Conservation (phyloP, 257 asterid genomes). For the Salvia rosmarinus region DNA sequence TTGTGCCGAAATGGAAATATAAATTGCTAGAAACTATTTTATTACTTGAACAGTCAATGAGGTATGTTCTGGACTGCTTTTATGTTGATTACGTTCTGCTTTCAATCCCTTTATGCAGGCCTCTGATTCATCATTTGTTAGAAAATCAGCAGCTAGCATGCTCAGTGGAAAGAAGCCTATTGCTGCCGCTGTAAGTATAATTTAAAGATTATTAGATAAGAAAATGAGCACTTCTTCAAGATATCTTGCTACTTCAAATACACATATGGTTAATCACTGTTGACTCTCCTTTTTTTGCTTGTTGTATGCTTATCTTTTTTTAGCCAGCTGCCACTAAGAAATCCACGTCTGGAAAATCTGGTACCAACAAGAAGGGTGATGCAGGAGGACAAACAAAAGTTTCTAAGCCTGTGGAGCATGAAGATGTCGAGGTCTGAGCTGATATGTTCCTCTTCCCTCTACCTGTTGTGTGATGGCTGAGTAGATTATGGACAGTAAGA, state of each 20-base stretch:
- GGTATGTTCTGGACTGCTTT: conserved; percentile 12
- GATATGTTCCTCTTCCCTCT: conserved; percentile 1
- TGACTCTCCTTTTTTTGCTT: conserved; percentile 20
- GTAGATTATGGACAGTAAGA: conserved; percentile 1
- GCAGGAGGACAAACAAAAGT: conserved; percentile 68
- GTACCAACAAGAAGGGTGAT: conserved; percentile 70
- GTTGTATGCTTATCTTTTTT: conserved; percentile 29
- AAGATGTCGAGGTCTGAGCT: conserved; percentile 80
- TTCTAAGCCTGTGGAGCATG: conserved; percentile 69
- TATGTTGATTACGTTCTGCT: conserved; percentile 20
- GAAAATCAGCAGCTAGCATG: conserved; percentile 98
- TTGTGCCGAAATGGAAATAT: conserved; percentile 12
- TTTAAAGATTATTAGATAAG: too few relatives aligned
- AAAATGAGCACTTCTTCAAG: not conserved
- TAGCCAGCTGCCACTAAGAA: conserved; percentile 82
- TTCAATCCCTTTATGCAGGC: conserved; percentile 52
- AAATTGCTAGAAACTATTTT: not conserved
- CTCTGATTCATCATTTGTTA: conserved; percentile 64
- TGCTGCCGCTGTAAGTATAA: conserved; percentile 67
- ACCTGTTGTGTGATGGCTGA: conserved; percentile 24
- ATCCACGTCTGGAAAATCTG: conserved; percentile 63
- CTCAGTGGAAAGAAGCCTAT: conserved; percentile 87
- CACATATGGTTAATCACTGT: conserved; percentile 17
- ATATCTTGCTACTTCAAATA: conserved; percentile 19
- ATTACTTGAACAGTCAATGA: not conserved